Percentiles rank a stretch among this genome's conserved stretches.
Evolutionary conservation across 257 asterid species (phyloP).

Genomic region (Solanum sejunctum): DNA sequence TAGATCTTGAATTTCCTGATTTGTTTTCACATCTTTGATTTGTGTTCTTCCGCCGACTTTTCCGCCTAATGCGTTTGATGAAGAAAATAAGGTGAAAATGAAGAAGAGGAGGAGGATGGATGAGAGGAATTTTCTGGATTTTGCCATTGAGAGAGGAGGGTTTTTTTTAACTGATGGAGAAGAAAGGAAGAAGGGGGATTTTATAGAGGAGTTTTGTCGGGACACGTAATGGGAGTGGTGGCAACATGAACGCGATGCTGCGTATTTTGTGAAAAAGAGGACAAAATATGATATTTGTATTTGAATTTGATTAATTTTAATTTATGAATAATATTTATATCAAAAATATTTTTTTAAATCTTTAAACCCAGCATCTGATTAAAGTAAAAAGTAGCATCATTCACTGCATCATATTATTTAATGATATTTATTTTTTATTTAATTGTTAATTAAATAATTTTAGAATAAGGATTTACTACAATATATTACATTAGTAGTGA

Average conservation of each 20-base stretch:
- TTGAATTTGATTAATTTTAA: too few species aligned
- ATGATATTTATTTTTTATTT: too few species aligned
- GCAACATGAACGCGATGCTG: neutral
- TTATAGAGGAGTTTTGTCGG: neutral
- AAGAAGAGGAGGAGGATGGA: neutral
- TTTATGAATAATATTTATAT: too few species aligned
- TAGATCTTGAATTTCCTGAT: slow-evolving; percentile 2
- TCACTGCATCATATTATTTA: too few species aligned
- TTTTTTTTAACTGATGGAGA: neutral
- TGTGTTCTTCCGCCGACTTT: neutral
- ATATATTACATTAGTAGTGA: neutral
- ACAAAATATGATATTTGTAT: too few species aligned
- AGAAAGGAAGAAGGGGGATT: neutral
- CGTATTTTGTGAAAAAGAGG: neutral
- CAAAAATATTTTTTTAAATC: too few species aligned
- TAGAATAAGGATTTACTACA: neutral
- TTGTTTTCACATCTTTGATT: neutral
- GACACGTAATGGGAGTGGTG: neutral
- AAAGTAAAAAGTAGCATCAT: too few species aligned
- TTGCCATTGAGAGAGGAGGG: neutral
- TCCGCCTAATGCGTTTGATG: neutral
- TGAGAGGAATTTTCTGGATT: neutral
- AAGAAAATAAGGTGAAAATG: neutral
- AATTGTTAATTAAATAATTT: neutral
- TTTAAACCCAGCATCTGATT: too few species aligned